phyloP scores from a whole-genome alignment of 305 asterid species.

The Striga hermonthica region DNA sequence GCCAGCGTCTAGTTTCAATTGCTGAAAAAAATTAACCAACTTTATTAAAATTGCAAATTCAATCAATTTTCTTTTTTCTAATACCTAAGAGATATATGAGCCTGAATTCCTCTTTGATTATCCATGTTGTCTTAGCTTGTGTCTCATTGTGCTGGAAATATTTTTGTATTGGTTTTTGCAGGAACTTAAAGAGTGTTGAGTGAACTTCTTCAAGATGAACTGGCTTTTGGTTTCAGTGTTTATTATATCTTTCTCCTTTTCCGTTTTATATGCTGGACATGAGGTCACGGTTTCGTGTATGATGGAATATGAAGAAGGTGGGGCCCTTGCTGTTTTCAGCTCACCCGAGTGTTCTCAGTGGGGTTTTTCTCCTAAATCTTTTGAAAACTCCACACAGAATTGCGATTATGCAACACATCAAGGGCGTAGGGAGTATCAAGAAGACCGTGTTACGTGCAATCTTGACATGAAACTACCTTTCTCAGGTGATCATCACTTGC shows the following conservation, averaged over 20 bases:
- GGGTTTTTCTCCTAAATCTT: slow-evolving; percentile 33
- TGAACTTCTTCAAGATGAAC: slow-evolving; percentile 30
- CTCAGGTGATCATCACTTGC: slow-evolving; percentile 36
- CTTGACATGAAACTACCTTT: slow-evolving; percentile 48
- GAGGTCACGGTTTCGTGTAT: slow-evolving; percentile 59
- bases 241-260: slow-evolving; percentile 32
- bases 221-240: slow-evolving; percentile 28
- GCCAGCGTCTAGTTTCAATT: too few relatives aligned
- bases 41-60: too few relatives aligned
- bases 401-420: slow-evolving; percentile 56
- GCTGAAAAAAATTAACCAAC: too few relatives aligned
- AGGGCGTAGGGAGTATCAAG: slow-evolving; percentile 69
- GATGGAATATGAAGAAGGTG: slow-evolving; percentile 68
- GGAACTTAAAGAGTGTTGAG: slow-evolving; percentile 23
- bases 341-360: slow-evolving; percentile 52
- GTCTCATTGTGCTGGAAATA: neutral
- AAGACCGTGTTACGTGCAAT: slow-evolving; percentile 63
- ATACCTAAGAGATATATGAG: too few relatives aligned
- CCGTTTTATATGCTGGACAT: slow-evolving; percentile 28
- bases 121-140: too few relatives aligned
- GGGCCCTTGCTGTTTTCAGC: slow-evolving; percentile 47
- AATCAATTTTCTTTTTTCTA: neutral
- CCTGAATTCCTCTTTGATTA: too few relatives aligned
- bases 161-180: slow-evolving; percentile 12
- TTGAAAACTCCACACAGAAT: slow-evolving; percentile 34